These are phyloP conservation scores for Penicillium flavigenum DNA, from an alignment of 495 filamentous ascomycete genomes.

Conservation along the genomic window DNA sequence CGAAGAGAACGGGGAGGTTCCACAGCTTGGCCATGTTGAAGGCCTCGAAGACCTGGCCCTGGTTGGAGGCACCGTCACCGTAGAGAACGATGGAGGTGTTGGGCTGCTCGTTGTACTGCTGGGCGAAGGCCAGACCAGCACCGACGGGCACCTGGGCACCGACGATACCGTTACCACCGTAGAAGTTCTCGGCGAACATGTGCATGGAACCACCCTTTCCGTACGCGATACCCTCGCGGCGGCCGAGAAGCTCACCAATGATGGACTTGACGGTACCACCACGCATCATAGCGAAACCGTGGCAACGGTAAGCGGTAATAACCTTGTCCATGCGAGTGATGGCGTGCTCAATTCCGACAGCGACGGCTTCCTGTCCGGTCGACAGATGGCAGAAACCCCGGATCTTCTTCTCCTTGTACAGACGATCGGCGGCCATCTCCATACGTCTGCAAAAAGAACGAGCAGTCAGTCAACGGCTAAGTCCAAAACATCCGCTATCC, in stretches of 20 bases:
- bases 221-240: constrained; percentile 94
- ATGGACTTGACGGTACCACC: constrained; percentile 88
- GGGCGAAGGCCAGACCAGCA: constrained; percentile 93
- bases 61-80: constrained; percentile 96
- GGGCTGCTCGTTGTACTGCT: constrained; percentile 84
- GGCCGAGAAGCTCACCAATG: constrained; percentile 93
- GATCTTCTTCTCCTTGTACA: constrained; percentile 99
- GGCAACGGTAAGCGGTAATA: constrained; percentile 97
- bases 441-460: constrained; percentile 66
- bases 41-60: constrained; percentile 98
- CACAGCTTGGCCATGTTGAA: constrained; percentile 99
- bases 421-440: constrained; percentile 97
- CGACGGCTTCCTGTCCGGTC: constrained; percentile 95
- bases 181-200: constrained; percentile 99
- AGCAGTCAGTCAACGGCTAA: neutral
- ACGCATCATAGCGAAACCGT: constrained; percentile 97
- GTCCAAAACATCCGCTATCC: constrained; percentile 5
- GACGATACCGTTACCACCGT: constrained; percentile 97
- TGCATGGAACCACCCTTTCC: constrained; percentile 99
- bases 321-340: constrained; percentile 87
- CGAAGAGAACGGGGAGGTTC: constrained; percentile 92
- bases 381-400: constrained; percentile 99
- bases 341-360: constrained; percentile 94
- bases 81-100: constrained; percentile 88
- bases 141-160: constrained; percentile 98